These are phyloP conservation scores for Verticillium klebahnii DNA, from an alignment of 2,329 filamentous ascomycete genomes.

Conservation along the genomic window DNA sequence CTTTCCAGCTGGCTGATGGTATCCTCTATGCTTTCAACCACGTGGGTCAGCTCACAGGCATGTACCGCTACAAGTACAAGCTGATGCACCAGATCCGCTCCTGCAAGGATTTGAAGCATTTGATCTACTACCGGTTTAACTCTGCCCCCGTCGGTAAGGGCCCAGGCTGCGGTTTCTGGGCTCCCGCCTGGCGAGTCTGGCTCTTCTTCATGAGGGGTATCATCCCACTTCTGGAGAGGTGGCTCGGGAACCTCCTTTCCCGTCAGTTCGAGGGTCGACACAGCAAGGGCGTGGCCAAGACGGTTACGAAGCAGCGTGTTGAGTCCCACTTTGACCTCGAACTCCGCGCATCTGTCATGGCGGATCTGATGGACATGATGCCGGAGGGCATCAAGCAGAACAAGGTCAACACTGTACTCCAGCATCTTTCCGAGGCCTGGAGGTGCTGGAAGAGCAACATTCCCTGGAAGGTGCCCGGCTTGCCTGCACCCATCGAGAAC, in stretches of 20 bases:
- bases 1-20: slow-evolving; percentile 96
- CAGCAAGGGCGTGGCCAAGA: slow-evolving; percentile 98
- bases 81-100: slow-evolving; percentile 99
- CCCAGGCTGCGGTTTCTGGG: slow-evolving; percentile 98
- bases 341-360: slow-evolving; percentile 96
- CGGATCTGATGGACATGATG: slow-evolving; percentile 99
- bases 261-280: slow-evolving; percentile 97
- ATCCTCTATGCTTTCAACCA: slow-evolving; percentile 99
- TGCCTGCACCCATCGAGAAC: slow-evolving; percentile 96
- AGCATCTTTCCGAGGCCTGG: slow-evolving; percentile 97
- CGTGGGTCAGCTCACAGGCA: slow-evolving; percentile 94
- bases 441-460: slow-evolving; percentile 99
- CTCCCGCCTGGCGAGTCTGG: slow-evolving; percentile 97
- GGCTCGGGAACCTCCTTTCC: slow-evolving; percentile 94
- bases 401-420: slow-evolving; percentile 96
- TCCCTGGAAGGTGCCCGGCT: slow-evolving; percentile 95
- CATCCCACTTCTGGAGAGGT: slow-evolving; percentile 91
- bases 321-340: slow-evolving; percentile 98
- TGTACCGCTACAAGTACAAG: slow-evolving; percentile 99
- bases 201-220: slow-evolving; percentile 99
- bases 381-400: slow-evolving; percentile 99
- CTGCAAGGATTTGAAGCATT: slow-evolving; percentile 97
- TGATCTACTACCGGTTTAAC: slow-evolving; percentile 99
- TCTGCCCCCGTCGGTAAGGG: slow-evolving; percentile 95
- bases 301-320: slow-evolving; percentile 97